phyloP scores from a whole-genome alignment of 140 eudicot genomes.

The Anethum foeniculum region DNA sequence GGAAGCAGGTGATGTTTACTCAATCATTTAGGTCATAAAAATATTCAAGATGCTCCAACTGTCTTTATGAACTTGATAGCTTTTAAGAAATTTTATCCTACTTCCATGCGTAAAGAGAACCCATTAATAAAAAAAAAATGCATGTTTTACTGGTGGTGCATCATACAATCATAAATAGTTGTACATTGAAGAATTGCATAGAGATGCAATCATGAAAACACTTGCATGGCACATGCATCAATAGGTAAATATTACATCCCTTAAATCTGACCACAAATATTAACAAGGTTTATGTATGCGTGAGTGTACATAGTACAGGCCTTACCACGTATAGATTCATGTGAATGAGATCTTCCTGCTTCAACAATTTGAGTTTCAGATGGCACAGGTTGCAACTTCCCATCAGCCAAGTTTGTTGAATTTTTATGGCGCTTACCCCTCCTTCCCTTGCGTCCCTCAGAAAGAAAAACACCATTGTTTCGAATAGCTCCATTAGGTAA shows the following conservation, averaged over 20 bases:
- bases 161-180: background rate
- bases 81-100: background rate
- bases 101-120: background rate
- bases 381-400: conserved; percentile 33
- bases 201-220: background rate
- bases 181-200: background rate
- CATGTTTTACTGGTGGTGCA: background rate
- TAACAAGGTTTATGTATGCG: background rate
- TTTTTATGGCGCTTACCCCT: conserved; percentile 55
- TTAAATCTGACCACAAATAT: background rate
- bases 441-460: conserved; percentile 57
- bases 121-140: background rate
- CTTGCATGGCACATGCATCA: background rate
- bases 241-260: background rate
- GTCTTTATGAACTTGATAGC: background rate
- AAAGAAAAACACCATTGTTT: conserved; percentile 24
- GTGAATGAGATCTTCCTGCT: conserved; percentile 23
- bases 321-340: conserved; percentile 28
- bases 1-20: background rate
- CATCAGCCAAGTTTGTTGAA: conserved; percentile 41
- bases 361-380: conserved; percentile 48
- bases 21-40: background rate
- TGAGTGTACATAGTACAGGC: background rate
- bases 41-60: background rate
- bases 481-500: conserved; percentile 22